These are phyloP conservation scores for Piromyces sp. DNA, from an alignment of 192 early-diverging fungal species.

Conservation along the genomic window DNA sequence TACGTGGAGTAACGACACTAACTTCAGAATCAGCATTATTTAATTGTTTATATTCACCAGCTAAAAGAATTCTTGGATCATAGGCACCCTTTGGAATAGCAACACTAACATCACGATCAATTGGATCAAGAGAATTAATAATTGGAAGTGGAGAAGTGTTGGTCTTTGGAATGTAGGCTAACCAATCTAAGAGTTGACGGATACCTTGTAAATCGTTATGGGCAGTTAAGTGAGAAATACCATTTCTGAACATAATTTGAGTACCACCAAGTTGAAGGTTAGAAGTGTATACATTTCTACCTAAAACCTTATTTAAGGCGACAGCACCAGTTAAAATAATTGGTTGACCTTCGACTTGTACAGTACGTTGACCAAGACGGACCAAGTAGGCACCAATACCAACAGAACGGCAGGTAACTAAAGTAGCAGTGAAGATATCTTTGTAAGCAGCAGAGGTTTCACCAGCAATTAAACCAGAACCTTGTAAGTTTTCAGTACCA, in stretches of 20 bases:
- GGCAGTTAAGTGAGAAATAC: conserved; percentile 89
- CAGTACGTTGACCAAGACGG: conserved; percentile 86
- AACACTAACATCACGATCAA: conserved; percentile 69
- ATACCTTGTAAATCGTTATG: conserved; percentile 90
- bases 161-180: conserved; percentile 69
- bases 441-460: conserved; percentile 88
- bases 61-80: conserved; percentile 79
- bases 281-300: conserved; percentile 92
- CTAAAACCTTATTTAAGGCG: conserved; percentile 94
- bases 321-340: conserved; percentile 95
- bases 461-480: conserved; percentile 93
- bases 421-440: conserved; percentile 91
- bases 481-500: conserved; percentile 92
- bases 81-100: conserved; percentile 62
- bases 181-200: conserved; percentile 80
- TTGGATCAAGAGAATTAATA: conserved; percentile 31
- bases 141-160: conserved; percentile 46
- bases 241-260: conserved; percentile 99
- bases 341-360: conserved; percentile 95
- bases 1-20: neutral
- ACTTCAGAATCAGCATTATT: conserved; percentile 29
- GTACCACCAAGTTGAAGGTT: conserved; percentile 97
- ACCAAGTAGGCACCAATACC: conserved; percentile 98
- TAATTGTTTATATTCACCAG: conserved; percentile 37
- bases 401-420: conserved; percentile 94